phyloP scores from a whole-genome alignment of 139 green algal species.

The Tetraselmis chui region DNA sequence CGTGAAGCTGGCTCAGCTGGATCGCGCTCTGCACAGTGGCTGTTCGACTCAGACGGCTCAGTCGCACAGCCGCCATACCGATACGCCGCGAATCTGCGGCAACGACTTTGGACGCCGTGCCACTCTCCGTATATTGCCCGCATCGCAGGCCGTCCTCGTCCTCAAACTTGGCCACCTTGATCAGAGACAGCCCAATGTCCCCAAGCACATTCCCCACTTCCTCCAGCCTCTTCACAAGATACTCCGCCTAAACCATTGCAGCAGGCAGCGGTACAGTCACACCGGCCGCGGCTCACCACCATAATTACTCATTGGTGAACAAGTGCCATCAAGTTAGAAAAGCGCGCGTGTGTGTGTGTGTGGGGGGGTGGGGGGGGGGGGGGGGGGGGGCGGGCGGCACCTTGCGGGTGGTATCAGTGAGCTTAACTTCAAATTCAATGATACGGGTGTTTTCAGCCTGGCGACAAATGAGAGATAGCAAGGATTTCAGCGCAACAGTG shows the following conservation, averaged over 20 bases:
- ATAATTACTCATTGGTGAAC: too few species aligned
- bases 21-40: constrained; percentile 35
- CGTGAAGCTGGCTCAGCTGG: constrained; percentile 43
- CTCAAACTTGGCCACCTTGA: constrained; percentile 61
- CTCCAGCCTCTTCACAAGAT: constrained; percentile 59
- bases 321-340: background rate
- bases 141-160: constrained; percentile 36
- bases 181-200: constrained; percentile 59
- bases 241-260: constrained; percentile 38
- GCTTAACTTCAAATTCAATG: constrained; percentile 36
- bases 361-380: too few species aligned
- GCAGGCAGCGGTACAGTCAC: constrained; percentile 9
- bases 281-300: too few species aligned
- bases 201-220: constrained; percentile 45
- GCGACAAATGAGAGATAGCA: too few species aligned
- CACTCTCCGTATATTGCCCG: constrained; percentile 40
- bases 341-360: background rate
- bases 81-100: constrained; percentile 25
- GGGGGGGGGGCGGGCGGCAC: too few species aligned
- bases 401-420: constrained; percentile 34
- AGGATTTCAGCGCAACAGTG: too few species aligned
- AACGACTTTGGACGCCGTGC: constrained; percentile 20
- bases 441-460: background rate
- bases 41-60: constrained; percentile 15
- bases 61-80: constrained; percentile 19